Percentiles rank a stretch among this genome's conserved stretches.
These are phyloP conservation scores for Fusarium pseudograminearum DNA, from an alignment of 2,329 filamentous ascomycete genomes.

Conservation along the genomic window DNA sequence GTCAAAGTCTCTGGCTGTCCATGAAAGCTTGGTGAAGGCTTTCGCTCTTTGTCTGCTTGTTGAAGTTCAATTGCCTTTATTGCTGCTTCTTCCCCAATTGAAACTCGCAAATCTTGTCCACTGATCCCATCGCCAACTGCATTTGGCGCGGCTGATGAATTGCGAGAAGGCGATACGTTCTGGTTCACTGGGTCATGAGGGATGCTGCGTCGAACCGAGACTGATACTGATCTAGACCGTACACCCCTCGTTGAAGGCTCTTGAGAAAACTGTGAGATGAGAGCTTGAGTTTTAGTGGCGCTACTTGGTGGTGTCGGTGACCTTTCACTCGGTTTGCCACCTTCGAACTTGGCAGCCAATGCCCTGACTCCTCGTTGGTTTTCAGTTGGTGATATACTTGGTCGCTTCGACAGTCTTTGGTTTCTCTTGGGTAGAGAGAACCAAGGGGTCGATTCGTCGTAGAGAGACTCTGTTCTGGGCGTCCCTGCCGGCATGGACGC, in stretches of 20 bases:
- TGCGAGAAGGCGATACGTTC: constrained; percentile 1
- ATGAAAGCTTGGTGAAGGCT: not conserved
- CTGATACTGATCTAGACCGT: constrained; percentile 28
- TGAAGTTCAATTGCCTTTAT: constrained; percentile 32
- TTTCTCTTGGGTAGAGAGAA: constrained; percentile 25
- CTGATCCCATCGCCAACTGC: not conserved
- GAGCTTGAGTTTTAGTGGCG: constrained; percentile 37
- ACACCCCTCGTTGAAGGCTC: constrained; percentile 16
- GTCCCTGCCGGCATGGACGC: constrained; percentile 5
- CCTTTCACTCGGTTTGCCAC: constrained; percentile 28
- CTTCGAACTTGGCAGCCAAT: constrained; percentile 66
- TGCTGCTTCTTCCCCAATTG: constrained; percentile 37
- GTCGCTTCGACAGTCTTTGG: constrained; percentile 11
- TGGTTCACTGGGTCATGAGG: constrained; percentile 18
- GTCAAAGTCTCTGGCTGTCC: constrained; percentile 4
- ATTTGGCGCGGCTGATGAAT: constrained; percentile 3
- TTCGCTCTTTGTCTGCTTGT: constrained; percentile 7
- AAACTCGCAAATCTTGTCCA: constrained; percentile 24
- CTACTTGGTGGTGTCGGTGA: constrained; percentile 7
- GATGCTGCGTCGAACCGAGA: constrained; percentile 8
- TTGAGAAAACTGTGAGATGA: constrained; percentile 41
- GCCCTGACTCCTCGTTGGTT: constrained; percentile 58
- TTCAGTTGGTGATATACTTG: constrained; percentile 38
- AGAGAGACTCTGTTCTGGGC: not conserved
- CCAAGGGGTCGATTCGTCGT: not conserved